These are phyloP conservation scores for Globisporangium spinosum DNA, from an alignment of 352 stramenopile genomes.

Conservation along the genomic window DNA sequence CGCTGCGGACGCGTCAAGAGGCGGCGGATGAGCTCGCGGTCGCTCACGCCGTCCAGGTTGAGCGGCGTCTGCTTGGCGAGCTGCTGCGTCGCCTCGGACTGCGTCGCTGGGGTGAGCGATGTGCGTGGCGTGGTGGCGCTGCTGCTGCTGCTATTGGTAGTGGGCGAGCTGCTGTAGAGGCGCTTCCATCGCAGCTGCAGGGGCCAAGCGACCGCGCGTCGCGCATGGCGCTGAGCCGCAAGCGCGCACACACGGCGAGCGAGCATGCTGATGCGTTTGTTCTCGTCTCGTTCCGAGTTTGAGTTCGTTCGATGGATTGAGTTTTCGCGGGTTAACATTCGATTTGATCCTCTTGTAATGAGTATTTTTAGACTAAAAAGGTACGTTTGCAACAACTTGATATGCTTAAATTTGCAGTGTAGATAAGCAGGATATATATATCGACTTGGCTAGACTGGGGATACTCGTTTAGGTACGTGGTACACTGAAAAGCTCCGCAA, in stretches of 20 bases:
- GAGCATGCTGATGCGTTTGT: slow-evolving; percentile 7
- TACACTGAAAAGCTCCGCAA: no score
- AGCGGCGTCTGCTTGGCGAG: not conserved
- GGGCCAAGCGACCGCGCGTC: not conserved
- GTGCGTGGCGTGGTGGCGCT: not conserved
- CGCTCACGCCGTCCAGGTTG: slow-evolving; percentile 31
- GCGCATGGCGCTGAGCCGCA: slow-evolving; percentile 3
- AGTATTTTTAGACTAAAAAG: not conserved
- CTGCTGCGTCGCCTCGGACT: not conserved
- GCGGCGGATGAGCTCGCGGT: slow-evolving; percentile 33
- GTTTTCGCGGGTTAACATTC: not conserved
- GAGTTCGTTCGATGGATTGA: not conserved
- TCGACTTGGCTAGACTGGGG: no score
- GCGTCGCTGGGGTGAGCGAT: not conserved
- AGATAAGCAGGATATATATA: no score
- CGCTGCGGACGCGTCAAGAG: slow-evolving; percentile 49
- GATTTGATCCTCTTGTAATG: not conserved
- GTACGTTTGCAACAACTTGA: no score
- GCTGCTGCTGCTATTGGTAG: not conserved
- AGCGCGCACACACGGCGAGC: slow-evolving; percentile 13
- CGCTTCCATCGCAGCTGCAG: not conserved
- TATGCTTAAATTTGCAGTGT: no score
- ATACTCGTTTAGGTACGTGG: no score
- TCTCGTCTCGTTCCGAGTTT: not conserved
- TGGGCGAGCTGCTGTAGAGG: not conserved